A percentile compares a stretch with the other conserved stretches of the same genome.
Conservation (phyloP, 1,284 basidiomycete genomes). For the Papiliotrema flavescens region DNA sequence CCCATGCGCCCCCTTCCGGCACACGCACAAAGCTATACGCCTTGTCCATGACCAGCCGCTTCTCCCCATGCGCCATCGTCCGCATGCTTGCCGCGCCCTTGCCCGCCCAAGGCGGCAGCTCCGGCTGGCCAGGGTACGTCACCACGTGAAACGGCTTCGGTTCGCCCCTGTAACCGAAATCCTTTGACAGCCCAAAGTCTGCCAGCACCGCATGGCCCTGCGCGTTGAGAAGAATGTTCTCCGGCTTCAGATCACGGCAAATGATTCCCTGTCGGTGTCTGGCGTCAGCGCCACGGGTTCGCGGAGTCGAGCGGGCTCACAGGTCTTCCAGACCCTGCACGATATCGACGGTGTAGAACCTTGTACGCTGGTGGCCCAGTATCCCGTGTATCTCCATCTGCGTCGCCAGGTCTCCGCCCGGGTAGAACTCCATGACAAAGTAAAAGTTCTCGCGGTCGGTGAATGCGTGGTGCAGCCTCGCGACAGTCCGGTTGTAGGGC, state of each 20-base stretch:
- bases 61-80: conserved; percentile 8
- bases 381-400: conserved; percentile 92
- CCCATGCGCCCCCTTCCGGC: not conserved
- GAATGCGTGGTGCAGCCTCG: conserved; percentile 92
- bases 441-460: conserved; percentile 93
- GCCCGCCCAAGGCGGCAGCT: conserved; percentile 31
- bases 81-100: conserved; percentile 24
- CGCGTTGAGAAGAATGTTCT: conserved; percentile 88
- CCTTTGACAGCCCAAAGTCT: conserved; percentile 70
- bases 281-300: conserved; percentile 1
- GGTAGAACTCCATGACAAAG: conserved; percentile 72
- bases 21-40: conserved; percentile 30
- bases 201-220: conserved; percentile 94
- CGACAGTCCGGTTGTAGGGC: conserved; percentile 79
- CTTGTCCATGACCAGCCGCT: conserved; percentile 22
- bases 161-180: conserved; percentile 40
- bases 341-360: conserved; percentile 95
- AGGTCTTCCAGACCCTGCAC: conserved; percentile 90
- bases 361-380: conserved; percentile 81
- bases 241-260: conserved; percentile 53
- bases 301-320: conserved; percentile 20
- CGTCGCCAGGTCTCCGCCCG: conserved; percentile 92
- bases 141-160: conserved; percentile 32
- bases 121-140: conserved; percentile 18
- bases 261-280: conserved; percentile 52